Evolutionary conservation across 2,329 filamentous ascomycete genomes (phyloP), one percentile per base, ranked within the genome.

Genomic region (Penicillium sp.): DNA sequence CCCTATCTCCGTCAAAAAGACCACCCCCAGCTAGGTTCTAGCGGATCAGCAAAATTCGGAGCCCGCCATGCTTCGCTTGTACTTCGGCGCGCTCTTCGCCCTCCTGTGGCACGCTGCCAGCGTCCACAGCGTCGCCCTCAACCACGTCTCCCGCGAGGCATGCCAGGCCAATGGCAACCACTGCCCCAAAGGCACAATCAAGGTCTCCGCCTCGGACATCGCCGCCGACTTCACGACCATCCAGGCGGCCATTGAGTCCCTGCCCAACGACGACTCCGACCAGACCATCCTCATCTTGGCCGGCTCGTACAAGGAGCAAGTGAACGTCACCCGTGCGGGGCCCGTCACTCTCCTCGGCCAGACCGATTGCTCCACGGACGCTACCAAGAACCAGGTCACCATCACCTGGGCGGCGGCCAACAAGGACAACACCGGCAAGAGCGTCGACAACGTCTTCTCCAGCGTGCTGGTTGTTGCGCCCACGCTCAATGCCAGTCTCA

Each of bases 281-380:
- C 77, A 82, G 57, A 80, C 80, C 18, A 88, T 89, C 63, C 79
- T 89, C 13, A 82, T 89, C 47, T 80, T 82, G 0, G 78, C 85
- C 0, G 87, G 87, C 0, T 80, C 79, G 59, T 89, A 89, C 66
- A 83, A 77, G 1, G 87, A 89, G 67, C 85, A 88, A 72, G 73
- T 89, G 60, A 89, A 89, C 63, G 78, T 89, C 59, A 89, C 87
- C 4, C 84, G 87, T 1, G 72, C 77, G 1, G 86, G 83, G 0
- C 85, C 87, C 0, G 75, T 89, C 6, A 87, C 85, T 31, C 77
- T 89, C 6, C 78, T 89, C 0, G 87, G 86, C n/a, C 79, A 85
- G 60, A 85, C 82, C 1, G 66, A 72, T n/a, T 65, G 70, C 2
- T 80, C 82, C 3, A 78, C 79, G 14, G 76, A 81, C 55, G 76